Evolutionary conservation across 2,329 filamentous ascomycete genomes (phyloP), one percentile per base, ranked within the genome.

Genomic region (Penicillium verrucosum): DNA sequence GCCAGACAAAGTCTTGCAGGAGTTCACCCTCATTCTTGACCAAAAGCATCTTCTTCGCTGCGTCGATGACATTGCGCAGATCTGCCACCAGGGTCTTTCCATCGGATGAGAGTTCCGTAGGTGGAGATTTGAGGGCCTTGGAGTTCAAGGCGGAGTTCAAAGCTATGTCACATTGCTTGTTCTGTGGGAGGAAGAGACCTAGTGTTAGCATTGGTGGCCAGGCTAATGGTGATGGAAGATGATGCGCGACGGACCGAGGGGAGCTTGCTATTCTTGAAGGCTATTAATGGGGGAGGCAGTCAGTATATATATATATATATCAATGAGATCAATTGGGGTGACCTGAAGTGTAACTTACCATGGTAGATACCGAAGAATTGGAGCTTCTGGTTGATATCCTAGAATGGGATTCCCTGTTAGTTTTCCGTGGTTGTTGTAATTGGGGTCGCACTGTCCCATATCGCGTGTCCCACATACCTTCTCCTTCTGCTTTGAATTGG

Each of bases 1-100:
- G 89, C 89, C 90, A 99, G 76, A 97, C 90, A 76, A 99, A 97
- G 69, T 99, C 92, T 72, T 99, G 94, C 21, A 99, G 79, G 56
- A 97, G 78, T 69, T 99, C 92, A 70, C 92, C 94, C 58, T 96
- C 85, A 72, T 99, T 99, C 83, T 97, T 99, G 77, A 88, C 89
- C 27, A 99, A 81, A 9, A 97, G 78, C 12, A 99, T 82, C 56
- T 86, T 77, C 80, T 97, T 95, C 57, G 93, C 89, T 73, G 94
- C 85, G 68, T 89, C 85, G 44, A 99, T 86, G 50, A 96, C 90
- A 52, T 89, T 81, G 59, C 85, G 86, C 55, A 94, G 77, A 65
- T 97, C 93, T 41, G 80, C 78, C 4, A 97, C 85, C 2, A 99
- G 83, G n/a, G 78, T 75, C 71, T 87, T 87, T 57, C 94, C 94